Evolutionary conservation across 352 stramenopile species (phyloP).

Genomic region (Blastocystis sp.): DNA sequence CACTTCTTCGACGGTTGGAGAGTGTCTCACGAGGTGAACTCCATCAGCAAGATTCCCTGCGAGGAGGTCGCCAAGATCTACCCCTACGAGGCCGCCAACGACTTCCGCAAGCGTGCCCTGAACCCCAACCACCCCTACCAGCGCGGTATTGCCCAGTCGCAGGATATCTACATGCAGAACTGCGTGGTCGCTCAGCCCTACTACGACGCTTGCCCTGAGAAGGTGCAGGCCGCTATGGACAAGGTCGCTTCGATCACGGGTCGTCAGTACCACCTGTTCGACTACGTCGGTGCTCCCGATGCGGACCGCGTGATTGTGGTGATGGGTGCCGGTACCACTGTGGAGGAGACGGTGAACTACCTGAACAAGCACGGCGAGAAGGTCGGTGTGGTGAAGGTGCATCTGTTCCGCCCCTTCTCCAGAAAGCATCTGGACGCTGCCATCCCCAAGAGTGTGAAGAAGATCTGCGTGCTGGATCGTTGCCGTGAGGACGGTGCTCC

Average conservation of each 20-base stretch:
- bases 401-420: conserved; percentile 78
- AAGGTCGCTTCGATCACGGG: conserved; percentile 78
- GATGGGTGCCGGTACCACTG: conserved; percentile 76
- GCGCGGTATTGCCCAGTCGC: conserved; percentile 43
- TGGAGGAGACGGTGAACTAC: conserved; percentile 77
- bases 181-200: conserved; percentile 37
- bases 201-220: conserved; percentile 74
- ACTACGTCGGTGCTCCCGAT: conserved; percentile 78
- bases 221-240: conserved; percentile 79
- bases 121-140: conserved; percentile 64
- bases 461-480: conserved; percentile 78
- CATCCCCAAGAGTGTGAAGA: conserved; percentile 75
- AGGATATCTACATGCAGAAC: conserved; percentile 69
- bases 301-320: conserved; percentile 79
- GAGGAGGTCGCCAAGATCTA: conserved; percentile 75
- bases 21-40: conserved; percentile 76
- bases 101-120: conserved; percentile 71
- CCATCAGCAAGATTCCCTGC: conserved; percentile 76
- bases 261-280: conserved; percentile 80
- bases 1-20: conserved; percentile 81
- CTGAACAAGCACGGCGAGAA: conserved; percentile 79
- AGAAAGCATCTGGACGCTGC: conserved; percentile 78
- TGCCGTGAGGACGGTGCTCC: conserved; percentile 77
- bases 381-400: conserved; percentile 80
- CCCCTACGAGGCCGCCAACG: conserved; percentile 68